phyloP scores from a whole-genome alignment of 306 rosid genomes.

The Astragalus membranaceus region DNA sequence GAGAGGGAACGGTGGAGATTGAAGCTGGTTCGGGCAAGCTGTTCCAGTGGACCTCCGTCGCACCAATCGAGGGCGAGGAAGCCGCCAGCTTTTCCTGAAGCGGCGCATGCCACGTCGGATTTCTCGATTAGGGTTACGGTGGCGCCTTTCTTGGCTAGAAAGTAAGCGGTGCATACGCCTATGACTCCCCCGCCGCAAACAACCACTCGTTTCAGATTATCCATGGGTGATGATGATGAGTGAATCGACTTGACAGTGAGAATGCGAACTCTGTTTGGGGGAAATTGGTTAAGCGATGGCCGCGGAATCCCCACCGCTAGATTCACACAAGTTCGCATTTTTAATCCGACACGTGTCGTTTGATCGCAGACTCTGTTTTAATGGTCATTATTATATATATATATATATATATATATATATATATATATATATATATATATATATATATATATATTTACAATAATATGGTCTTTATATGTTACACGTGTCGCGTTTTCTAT shows the following conservation, averaged over 20 bases:
- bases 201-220: conserved; percentile 37
- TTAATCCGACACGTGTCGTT: conserved; percentile 10
- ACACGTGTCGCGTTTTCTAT: too few relatives aligned
- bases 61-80: conserved; percentile 97
- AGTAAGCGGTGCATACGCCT: conserved; percentile 82
- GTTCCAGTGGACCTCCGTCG: conserved; percentile 59
- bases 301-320: conserved; percentile 7
- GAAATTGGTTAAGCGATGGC: conserved; percentile 7
- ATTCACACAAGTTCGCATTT: background rate
- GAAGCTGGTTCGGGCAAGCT: conserved; percentile 73
- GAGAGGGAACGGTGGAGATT: conserved; percentile 78
- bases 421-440: too few relatives aligned
- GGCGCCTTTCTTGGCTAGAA: conserved; percentile 72
- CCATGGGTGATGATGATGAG: conserved; percentile 39
- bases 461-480: too few relatives aligned
- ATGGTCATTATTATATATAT: too few relatives aligned
- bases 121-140: conserved; percentile 72
- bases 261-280: background rate
- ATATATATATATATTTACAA: too few relatives aligned
- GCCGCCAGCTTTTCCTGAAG: conserved; percentile 91
- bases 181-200: conserved; percentile 90
- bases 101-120: conserved; percentile 78
- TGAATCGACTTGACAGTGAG: background rate
- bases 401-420: too few relatives aligned
- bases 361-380: too few relatives aligned